These are phyloP conservation scores for Irpex lacteus DNA, from an alignment of 1,284 basidiomycete species.

Conservation along the genomic window DNA sequence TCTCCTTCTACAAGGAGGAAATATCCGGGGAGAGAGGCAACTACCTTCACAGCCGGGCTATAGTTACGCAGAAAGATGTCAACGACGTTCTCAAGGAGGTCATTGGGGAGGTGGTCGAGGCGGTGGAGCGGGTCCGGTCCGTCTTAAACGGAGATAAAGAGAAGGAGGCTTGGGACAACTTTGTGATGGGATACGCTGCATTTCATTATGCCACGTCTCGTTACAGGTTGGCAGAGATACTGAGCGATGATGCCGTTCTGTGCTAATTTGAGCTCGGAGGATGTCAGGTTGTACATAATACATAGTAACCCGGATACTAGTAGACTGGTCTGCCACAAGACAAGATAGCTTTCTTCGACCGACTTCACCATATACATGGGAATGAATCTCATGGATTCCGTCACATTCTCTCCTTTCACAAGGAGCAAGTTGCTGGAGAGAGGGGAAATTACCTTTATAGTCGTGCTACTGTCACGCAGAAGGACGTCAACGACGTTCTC, in stretches of 20 bases:
- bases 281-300: background rate
- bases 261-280: background rate
- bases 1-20: conserved; percentile 24
- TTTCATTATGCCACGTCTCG: conserved; percentile 15
- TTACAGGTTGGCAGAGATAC: conserved; percentile 16
- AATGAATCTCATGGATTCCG: conserved; percentile 4
- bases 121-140: conserved; percentile 5
- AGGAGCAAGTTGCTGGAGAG: conserved; percentile 18
- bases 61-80: conserved; percentile 8
- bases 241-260: background rate
- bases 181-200: conserved; percentile 13
- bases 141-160: conserved; percentile 12
- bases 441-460: conserved; percentile 17
- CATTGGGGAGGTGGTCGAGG: conserved; percentile 22
- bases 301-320: no score
- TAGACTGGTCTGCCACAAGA: no score
- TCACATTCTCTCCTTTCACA: conserved; percentile 23
- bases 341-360: background rate
- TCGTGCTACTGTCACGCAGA: conserved; percentile 9
- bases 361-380: no score
- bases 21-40: conserved; percentile 14
- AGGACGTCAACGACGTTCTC: conserved; percentile 12
- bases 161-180: conserved; percentile 18
- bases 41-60: conserved; percentile 17
- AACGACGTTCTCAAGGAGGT: conserved; percentile 21